Evolutionary conservation across 1,139 yeast genomes (phyloP).

Genomic region (Fermentozyma sake): DNA sequence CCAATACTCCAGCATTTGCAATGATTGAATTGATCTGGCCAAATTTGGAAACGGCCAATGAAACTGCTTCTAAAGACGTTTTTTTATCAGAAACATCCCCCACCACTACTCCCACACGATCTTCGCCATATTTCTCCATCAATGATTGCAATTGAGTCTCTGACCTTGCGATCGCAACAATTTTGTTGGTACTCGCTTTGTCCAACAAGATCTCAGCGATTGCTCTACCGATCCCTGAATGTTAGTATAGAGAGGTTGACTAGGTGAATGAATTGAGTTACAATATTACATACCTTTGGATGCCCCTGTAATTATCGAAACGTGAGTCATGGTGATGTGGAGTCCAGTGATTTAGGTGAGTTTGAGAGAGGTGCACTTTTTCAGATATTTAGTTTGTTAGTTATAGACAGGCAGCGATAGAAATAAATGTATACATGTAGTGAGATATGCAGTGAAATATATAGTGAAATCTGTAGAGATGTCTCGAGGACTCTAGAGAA

Average conservation of each 20-base stretch:
- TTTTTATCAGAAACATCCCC: conserved; percentile 63
- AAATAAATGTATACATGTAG: no score
- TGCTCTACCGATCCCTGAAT: conserved; percentile 80
- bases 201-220: conserved; percentile 53
- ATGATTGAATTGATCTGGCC: conserved; percentile 68
- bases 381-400: no score
- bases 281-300: conserved; percentile 43
- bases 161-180: conserved; percentile 71
- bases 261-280: no score
- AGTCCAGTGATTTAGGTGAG: no score
- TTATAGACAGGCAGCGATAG: no score
- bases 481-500: no score
- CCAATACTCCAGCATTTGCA: conserved; percentile 85
- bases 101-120: conserved; percentile 49
- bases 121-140: conserved; percentile 37
- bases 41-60: conserved; percentile 44
- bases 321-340: conserved; percentile 20
- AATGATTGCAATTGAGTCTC: conserved; percentile 42
- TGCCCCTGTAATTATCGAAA: conserved; percentile 65
- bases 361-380: no score
- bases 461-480: no score
- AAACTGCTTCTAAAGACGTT: conserved; percentile 38
- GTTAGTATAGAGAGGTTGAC: no score
- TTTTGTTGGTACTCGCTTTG: conserved; percentile 29
- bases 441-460: no score